Percentiles rank a stretch among this genome's conserved stretches.
Evolutionary conservation across 306 rosid species (phyloP).

Genomic region (Casuarina equisetifolia): DNA sequence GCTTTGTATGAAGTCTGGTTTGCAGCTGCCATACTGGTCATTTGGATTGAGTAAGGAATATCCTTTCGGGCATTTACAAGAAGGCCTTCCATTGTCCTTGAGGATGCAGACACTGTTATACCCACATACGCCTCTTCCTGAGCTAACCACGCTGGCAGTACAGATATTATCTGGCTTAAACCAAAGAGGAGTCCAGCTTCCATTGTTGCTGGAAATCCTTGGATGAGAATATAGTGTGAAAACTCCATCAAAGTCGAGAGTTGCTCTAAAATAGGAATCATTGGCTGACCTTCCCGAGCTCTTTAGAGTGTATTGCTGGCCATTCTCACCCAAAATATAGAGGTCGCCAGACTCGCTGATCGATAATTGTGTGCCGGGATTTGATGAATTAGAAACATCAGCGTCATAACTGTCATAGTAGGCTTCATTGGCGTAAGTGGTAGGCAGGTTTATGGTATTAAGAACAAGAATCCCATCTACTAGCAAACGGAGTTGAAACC

Average conservation of each 20-base stretch:
- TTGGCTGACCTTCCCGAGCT: background rate
- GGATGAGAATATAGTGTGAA: slow-evolving; percentile 33
- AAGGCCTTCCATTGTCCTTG: background rate
- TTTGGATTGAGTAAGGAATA: slow-evolving; percentile 34
- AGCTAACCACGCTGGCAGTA: rapidly evolving
- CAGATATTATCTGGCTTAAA: slow-evolving; percentile 37
- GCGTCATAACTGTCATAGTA: background rate
- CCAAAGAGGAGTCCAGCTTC: slow-evolving; percentile 21
- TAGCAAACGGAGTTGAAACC: slow-evolving; percentile 16
- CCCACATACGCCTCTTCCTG: slow-evolving; percentile 33
- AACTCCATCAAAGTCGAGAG: slow-evolving; percentile 53
- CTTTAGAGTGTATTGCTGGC: background rate
- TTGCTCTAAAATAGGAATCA: slow-evolving; percentile 38
- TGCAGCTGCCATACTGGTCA: slow-evolving; percentile 38
- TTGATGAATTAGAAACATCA: background rate
- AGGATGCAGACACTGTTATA: slow-evolving; percentile 9
- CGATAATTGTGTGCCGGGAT: slow-evolving; percentile 14
- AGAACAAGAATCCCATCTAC: slow-evolving; percentile 21
- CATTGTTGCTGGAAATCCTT: slow-evolving; percentile 6
- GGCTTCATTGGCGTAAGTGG: background rate
- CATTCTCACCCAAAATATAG: slow-evolving; percentile 34
- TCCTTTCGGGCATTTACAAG: slow-evolving; percentile 37
- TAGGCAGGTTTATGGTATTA: slow-evolving; percentile 20
- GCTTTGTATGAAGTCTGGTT: slow-evolving; percentile 37
- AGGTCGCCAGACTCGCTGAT: slow-evolving; percentile 40